Conservation (phyloP, 1,284 basidiomycete genomes). For the Ganoderma boninense region DNA sequence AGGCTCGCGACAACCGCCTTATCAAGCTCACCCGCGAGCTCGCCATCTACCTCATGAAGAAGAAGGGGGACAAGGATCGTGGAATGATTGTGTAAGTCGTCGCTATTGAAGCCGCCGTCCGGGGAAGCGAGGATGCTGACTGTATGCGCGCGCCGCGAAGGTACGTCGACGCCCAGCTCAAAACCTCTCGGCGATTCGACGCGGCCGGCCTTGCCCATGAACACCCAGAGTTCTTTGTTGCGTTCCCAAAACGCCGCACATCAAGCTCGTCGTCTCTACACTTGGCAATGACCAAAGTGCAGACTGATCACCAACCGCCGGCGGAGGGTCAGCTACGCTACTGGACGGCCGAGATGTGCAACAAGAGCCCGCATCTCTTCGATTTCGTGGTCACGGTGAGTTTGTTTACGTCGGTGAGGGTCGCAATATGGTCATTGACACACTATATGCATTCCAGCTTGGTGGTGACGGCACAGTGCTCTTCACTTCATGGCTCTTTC, state of each 20-base stretch:
- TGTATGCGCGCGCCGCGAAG: conserved; percentile 45
- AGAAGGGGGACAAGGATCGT: conserved; percentile 66
- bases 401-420: conserved; percentile 23
- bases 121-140: conserved; percentile 4
- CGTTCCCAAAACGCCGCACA: conserved; percentile 76
- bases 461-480: conserved; percentile 99
- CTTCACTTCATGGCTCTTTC: conserved; percentile 99
- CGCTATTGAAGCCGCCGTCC: conserved; percentile 17
- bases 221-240: conserved; percentile 89
- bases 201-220: conserved; percentile 88
- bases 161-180: conserved; percentile 97
- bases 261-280: conserved; percentile 71
- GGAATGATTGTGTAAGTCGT: conserved; percentile 79
- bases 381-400: conserved; percentile 97
- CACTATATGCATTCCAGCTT: conserved; percentile 59
- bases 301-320: conserved; percentile 25
- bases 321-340: conserved; percentile 92
- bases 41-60: conserved; percentile 94
- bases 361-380: conserved; percentile 89
- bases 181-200: conserved; percentile 92
- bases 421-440: conserved; percentile 5
- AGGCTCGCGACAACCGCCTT: conserved; percentile 96
- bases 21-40: conserved; percentile 96
- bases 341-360: conserved; percentile 99
- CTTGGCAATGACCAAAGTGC: conserved; percentile 51